Evolutionary conservation across 2,329 filamentous ascomycete species (phyloP).

Genomic region (Lachnellula arida): DNA sequence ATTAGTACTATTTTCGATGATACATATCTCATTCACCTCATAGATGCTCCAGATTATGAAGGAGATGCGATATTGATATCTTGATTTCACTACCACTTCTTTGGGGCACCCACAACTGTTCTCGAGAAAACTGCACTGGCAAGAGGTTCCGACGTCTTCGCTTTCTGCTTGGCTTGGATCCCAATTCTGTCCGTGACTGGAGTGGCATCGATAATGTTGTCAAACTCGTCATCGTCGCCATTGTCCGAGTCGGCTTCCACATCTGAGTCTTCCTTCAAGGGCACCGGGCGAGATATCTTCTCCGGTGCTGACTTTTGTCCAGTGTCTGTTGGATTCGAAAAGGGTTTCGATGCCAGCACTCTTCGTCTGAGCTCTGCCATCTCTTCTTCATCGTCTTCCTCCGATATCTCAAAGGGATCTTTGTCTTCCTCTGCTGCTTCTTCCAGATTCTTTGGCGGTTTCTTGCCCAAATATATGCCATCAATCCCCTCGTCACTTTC

Average conservation of each 20-base stretch:
- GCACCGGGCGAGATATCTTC: conserved; percentile 56
- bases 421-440: conserved; percentile 41
- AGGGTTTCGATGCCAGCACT: conserved; percentile 88
- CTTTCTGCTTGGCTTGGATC: conserved; percentile 56
- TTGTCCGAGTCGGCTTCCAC: conserved; percentile 70
- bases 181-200: conserved; percentile 84
- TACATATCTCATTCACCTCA: not conserved
- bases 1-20: not conserved
- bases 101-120: conserved; percentile 33
- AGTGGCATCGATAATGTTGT: conserved; percentile 87
- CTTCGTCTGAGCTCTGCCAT: conserved; percentile 90
- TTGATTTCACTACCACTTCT: conserved; percentile 29
- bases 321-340: conserved; percentile 54
- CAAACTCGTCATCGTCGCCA: conserved; percentile 70
- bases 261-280: conserved; percentile 56
- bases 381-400: conserved; percentile 72
- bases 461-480: conserved; percentile 58
- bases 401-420: conserved; percentile 73
- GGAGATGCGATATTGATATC: not conserved
- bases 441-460: conserved; percentile 38
- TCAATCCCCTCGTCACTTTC: conserved; percentile 43
- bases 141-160: conserved; percentile 38
- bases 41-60: not conserved
- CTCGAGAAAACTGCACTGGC: conserved; percentile 33
- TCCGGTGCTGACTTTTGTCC: conserved; percentile 53